Base-by-base conservation (phyloP, 2,329 filamentous ascomycete species). In the Fusarium xylarioides region DNA sequence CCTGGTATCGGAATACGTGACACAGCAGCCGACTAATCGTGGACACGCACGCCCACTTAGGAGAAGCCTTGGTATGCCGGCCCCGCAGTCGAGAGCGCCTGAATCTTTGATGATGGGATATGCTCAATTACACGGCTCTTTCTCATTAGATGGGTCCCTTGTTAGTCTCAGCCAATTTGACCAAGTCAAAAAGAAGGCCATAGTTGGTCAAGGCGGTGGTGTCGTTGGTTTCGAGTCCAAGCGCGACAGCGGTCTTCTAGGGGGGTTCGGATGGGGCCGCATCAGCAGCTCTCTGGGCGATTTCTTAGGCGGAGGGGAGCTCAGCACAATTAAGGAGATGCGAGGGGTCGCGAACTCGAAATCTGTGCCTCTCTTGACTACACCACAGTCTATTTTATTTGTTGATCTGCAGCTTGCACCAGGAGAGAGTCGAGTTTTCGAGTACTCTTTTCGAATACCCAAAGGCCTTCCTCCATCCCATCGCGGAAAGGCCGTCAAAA, bases 101-200 rank as follows among this genome's bases (percentile, higher is more conserved):
- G 95, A 98, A 80, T 91, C 92, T 3, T 84, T 99, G 60, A 97
- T 99, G 91, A 99, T 99, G 96, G 96, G 95, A 1, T 99, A 97
- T 82, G 95, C 94, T 6, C 96, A 99, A 77, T 90, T 98, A 5
- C 93, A 94, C 81, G 96, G 96, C 8, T 95, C 93, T 0, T 99
- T 99, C 76, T 94, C 91, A 0, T 84, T 99, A 11, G 96, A 99
- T 79, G 95, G 95, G 1, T 97, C 96, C 4, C 85, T 99, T 28
- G 91, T 99, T 67, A 95, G 97, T 77, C 91, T 97, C 43, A 91
- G 91, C 1, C 93, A 93, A 0, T 99, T 99, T 77, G 96, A 99
- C 79, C 94, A 97, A 77, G 95, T 98, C 43, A 99, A 99, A 81
- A 90, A 95, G 66, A 98, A 97, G 83, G 95, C 93, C 5, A 94